Evolutionary conservation across 1,284 basidiomycete genomes (phyloP).

Genomic region (Ustilago sp.): DNA sequence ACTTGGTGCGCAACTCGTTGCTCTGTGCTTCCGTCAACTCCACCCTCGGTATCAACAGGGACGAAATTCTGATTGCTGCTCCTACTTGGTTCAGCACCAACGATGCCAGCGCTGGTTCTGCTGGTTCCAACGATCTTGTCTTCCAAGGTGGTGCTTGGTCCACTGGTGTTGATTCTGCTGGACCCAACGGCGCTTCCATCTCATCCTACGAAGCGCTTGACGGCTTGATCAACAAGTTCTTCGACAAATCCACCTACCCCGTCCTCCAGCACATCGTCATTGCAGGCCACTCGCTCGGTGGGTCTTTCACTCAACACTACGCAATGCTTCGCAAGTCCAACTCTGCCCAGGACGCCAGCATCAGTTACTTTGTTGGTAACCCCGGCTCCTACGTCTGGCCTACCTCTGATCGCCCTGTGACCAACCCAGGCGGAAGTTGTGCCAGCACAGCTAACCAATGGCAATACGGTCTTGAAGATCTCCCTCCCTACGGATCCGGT

Average conservation of each 20-base stretch:
- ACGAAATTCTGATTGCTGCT: slow-evolving; percentile 59
- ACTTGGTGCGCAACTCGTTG: slow-evolving; percentile 58
- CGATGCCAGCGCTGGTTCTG: slow-evolving; percentile 50
- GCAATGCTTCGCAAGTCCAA: slow-evolving; percentile 58
- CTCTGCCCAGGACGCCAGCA: slow-evolving; percentile 34
- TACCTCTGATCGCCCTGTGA: slow-evolving; percentile 44
- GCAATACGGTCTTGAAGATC: slow-evolving; percentile 40
- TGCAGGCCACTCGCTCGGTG: slow-evolving; percentile 65
- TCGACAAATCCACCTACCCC: slow-evolving; percentile 60
- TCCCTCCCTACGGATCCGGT: slow-evolving; percentile 34
- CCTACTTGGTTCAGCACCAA: slow-evolving; percentile 53
- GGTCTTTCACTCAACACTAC: slow-evolving; percentile 59
- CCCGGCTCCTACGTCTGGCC: slow-evolving; percentile 60
- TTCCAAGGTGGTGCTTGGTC: slow-evolving; percentile 50
- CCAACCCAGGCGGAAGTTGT: slow-evolving; percentile 39
- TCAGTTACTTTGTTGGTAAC: slow-evolving; percentile 61
- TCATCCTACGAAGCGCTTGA: slow-evolving; percentile 60
- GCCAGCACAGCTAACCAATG: slow-evolving; percentile 34
- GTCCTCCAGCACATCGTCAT: slow-evolving; percentile 56
- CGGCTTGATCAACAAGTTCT: slow-evolving; percentile 52
- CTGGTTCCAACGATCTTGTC: slow-evolving; percentile 50
- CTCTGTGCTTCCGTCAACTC: slow-evolving; percentile 54
- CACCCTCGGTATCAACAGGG: slow-evolving; percentile 47
- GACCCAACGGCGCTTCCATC: slow-evolving; percentile 40
- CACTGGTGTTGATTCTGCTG: slow-evolving; percentile 43